Evolutionary conservation across 345 rosid genomes (phyloP).

Genomic region (Salix purpurea): DNA sequence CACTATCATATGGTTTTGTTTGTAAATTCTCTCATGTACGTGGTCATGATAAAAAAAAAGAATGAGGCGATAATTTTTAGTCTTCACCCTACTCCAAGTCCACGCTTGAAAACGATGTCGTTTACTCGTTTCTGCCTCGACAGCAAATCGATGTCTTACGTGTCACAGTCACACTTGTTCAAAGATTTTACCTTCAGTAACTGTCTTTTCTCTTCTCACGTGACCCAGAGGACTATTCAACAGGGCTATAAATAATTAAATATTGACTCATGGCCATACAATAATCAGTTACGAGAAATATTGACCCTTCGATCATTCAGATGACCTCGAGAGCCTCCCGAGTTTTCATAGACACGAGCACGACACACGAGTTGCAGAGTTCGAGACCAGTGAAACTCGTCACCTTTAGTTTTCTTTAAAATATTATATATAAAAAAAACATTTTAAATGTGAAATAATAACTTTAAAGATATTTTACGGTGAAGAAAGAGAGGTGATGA

Average conservation of each 20-base stretch:
- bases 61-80: background rate
- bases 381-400: too few relatives aligned
- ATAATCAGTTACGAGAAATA: background rate
- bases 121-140: background rate
- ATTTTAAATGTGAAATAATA: too few relatives aligned
- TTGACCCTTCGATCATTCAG: background rate
- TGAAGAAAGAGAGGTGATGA: too few relatives aligned
- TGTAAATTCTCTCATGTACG: background rate
- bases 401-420: too few relatives aligned
- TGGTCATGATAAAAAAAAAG: background rate
- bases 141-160: background rate
- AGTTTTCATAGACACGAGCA: too few relatives aligned
- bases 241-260: background rate
- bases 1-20: background rate
- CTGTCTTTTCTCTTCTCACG: background rate
- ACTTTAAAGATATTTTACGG: too few relatives aligned
- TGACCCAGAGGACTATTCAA: background rate
- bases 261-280: background rate
- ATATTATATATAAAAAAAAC: too few relatives aligned
- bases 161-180: background rate
- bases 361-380: too few relatives aligned
- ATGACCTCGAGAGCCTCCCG: too few relatives aligned
- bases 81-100: background rate
- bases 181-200: background rate
- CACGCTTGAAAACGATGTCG: background rate